These are phyloP conservation scores for Moelleriella libera DNA, from an alignment of 2,329 filamentous ascomycete species.

Conservation along the genomic window DNA sequence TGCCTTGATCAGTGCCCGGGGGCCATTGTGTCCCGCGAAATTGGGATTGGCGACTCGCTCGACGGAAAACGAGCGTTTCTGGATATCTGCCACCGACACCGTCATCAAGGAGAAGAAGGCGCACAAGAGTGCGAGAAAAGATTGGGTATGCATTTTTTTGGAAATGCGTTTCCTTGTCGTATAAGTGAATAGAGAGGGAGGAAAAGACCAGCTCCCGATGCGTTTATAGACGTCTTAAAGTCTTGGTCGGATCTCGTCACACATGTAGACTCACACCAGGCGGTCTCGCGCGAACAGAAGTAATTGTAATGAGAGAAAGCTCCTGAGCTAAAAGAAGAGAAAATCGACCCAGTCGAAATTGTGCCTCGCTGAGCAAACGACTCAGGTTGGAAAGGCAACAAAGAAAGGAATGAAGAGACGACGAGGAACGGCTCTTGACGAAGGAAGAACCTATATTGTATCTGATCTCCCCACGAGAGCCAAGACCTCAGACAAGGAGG, in stretches of 20 bases:
- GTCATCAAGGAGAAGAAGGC: conserved; percentile 32
- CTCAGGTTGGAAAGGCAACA: not conserved
- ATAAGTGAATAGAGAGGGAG: not conserved
- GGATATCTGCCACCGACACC: conserved; percentile 26
- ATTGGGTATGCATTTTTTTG: conserved; percentile 6
- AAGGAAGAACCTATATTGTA: too few species aligned
- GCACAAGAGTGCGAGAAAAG: conserved; percentile 16
- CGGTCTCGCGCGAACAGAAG: not conserved
- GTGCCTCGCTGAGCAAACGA: not conserved
- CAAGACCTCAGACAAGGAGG: not conserved
- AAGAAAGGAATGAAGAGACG: not conserved
- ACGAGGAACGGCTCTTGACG: too few species aligned
- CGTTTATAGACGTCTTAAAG: not conserved
- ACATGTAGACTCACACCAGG: not conserved
- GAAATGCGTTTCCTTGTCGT: not conserved
- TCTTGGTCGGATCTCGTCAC: not conserved
- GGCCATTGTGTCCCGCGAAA: conserved; percentile 42
- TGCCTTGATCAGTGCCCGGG: conserved; percentile 46
- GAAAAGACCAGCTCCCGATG: not conserved
- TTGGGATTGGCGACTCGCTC: conserved; percentile 40
- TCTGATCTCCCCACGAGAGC: too few species aligned
- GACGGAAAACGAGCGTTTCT: conserved; percentile 48
- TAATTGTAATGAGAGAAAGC: not conserved
- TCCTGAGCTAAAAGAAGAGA: not conserved
- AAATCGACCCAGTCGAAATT: not conserved